Evolutionary conservation across 108 stramenopile species (phyloP), one percentile per base, ranked within the genome.

Genomic region (Cylindrotheca fusiformis): DNA sequence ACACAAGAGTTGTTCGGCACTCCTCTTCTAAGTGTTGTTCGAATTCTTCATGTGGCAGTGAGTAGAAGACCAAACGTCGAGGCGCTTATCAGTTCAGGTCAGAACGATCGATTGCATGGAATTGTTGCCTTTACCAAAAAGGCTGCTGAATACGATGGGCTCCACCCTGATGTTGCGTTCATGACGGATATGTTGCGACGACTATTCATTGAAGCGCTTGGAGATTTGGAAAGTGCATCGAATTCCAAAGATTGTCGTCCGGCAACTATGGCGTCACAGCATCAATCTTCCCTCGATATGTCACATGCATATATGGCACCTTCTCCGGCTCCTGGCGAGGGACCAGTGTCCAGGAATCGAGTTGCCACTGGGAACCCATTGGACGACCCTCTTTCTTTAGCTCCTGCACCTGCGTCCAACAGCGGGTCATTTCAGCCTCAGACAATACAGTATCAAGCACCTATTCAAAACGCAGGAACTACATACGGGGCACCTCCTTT

Each of bases 121-220:
- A 52, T 84, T n/a, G 77, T 84, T 12, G 73, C 78, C 12, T 69
- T 48, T 2, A 57, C 65, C 5, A 74, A 77, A 25, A 48, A 58
- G 29, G 74, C 79, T 4, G 65, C 81, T 14, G 65, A 65, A 33
- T 47, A 24, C 8, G 48, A 69, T 2, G 20, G 54, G 21, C 58
- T 83, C 0, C 88, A 85, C 58, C 52, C 60, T 23, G 88, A 89
- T 48, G 63, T 67, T 32, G 74, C 79, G 25, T 85, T 89, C 48
- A 85, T 85, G 61, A 36, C 81, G 14, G 88, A 89, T 57, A 74
- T 69, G 55, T 45, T 89, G 36, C 67, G 75, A 41, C 80, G 75
- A 52, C 36, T 85, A 1, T 87, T 77, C 60, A 54, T 52, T 12
- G 69, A 67, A 30, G 85, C 82, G 19, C 53, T 87, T 31, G 85